These are phyloP conservation scores for Encephalitozoon intestinalis DNA, from an alignment of 371 early-diverging fungal species.

Conservation along the genomic window DNA sequence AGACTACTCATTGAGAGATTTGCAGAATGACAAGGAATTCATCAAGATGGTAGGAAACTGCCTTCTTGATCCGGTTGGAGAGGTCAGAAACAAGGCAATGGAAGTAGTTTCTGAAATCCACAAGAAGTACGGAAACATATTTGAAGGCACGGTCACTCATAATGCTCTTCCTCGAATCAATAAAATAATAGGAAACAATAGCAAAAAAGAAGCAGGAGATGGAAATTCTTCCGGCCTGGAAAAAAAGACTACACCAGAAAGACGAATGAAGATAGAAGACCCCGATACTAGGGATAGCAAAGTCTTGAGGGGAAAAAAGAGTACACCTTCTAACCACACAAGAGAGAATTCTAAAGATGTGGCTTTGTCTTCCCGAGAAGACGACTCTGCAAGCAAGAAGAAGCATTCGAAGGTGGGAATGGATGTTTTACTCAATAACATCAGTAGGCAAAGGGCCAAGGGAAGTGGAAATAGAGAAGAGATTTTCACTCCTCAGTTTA, in stretches of 20 bases:
- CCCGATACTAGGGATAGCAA: not conserved
- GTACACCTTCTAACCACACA: too few relatives aligned
- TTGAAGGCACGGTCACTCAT: not conserved
- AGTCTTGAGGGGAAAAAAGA: not conserved
- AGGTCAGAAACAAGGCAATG: slow-evolving; percentile 10
- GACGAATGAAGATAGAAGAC: not conserved
- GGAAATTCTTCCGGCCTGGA: not conserved
- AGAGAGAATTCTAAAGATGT: not conserved
- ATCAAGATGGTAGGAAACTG: slow-evolving; percentile 1
- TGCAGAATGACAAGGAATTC: not conserved
- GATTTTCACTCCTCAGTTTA: slow-evolving; percentile 22
- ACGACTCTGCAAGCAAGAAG: not conserved
- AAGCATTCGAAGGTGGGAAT: not conserved
- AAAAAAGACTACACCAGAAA: not conserved
- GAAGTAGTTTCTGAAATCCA: not conserved
- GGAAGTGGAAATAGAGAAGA: not conserved
- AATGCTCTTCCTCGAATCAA: not conserved
- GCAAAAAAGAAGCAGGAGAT: not conserved
- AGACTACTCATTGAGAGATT: not conserved
- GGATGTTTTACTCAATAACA: not conserved
- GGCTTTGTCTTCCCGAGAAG: not conserved
- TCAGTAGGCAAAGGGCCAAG: not conserved
- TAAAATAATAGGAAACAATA: not conserved
- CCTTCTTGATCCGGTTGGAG: slow-evolving; percentile 10
- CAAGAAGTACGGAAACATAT: not conserved